Evolutionary conservation across 2,329 filamentous ascomycete species (phyloP), one percentile per base, ranked within the genome.

Genomic region (Coleophoma cylindrospora): DNA sequence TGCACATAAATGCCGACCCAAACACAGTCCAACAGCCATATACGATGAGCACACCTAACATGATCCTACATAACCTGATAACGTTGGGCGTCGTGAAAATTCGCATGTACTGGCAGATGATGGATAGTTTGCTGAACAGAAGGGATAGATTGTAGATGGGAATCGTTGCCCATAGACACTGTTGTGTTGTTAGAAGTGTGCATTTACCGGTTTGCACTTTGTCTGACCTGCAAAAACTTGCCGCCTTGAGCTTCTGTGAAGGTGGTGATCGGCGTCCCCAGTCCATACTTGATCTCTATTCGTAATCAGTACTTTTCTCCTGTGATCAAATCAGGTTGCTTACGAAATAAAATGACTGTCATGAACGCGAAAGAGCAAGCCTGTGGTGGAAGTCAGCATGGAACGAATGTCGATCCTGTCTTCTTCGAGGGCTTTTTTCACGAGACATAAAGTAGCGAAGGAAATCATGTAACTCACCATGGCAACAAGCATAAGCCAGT

Each of bases 21-120:
- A 61, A 50, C 12, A 65, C 44, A 17, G 61, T 57, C 62, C 57
- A 63, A 22, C 55, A 47, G 19, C 62, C 62, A 50, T 61, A 64
- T 8, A 57, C 43, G 38, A 49, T 49, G 15, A 65, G 48, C 34
- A 61, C 43, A 2, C 52, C 50, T 9, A 62, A 44, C 41, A 59
- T 52, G 38, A 45, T 40, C 40, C 50, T 57, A 40, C 61, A 60
- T 21, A 61, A 56, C 44, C 53, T 58, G 37, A 54, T 53, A 33
- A 59, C 54, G 10, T 36, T 51, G 1, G 48, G 47, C 5, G 57
- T 60, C 33, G 55, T 56, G 55, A 64, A 61, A 21, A 64, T 54
- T 8, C 62, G 58, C 40, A 56, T 52, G 49, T 56, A 62, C 46
- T 63, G 61, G 27, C 61, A 52, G 13, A 60, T 55, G 53, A 64